Evolutionary conservation across 148 eudicot genomes (phyloP), one percentile per base, ranked within the genome.

Genomic region (Chenopodium quinoa): DNA sequence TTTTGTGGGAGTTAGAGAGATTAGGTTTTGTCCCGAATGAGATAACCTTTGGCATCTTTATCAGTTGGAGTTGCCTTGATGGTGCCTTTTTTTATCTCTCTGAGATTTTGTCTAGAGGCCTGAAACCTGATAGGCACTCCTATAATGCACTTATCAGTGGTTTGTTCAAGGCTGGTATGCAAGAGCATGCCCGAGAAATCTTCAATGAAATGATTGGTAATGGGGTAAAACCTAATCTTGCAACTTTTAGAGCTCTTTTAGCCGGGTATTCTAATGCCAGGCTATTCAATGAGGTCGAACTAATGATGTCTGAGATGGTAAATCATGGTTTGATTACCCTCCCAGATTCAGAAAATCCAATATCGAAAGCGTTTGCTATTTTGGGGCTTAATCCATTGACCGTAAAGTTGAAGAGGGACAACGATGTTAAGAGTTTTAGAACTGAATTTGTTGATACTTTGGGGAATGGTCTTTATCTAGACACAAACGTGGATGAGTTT

Each of bases 381-480:
- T 80, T 94, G 85, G 95, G 93, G 68, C 86, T 92, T 22, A 79
- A 86, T 78, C 88, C 92, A 12, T 62, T 75, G 78, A 67, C 75
- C n/a, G 90, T 91, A 37, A 94, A 85, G 85, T 73, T 94, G 76
- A 94, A 85, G 81, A 87, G 98, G 88, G 97, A 94, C 87, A 91
- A 92, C 76, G 91, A 88, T 81, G 56, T 84, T 12, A 84, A 83
- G 62, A 80, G 78, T 44, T 87, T 82, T 7, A 88, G 82, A 79
- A 77, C 93, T 16, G 97, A 94, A 75, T 92, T 88, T 65, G 83
- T 75, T 82, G 98, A 94, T 85, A 85, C 78, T 77, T 79, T 91
- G 71, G 98, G 98, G 37, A 94, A 94, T 83, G 98, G 98, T 52
- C 95, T 94, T 78, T 94, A 91, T 88, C 86, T 94, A 76, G 95